A percentile compares a stretch with the other conserved stretches of the same genome.
Evolutionary conservation across 1,284 basidiomycete genomes (phyloP).

Genomic region (Microbotryum silenes-acaulis): DNA sequence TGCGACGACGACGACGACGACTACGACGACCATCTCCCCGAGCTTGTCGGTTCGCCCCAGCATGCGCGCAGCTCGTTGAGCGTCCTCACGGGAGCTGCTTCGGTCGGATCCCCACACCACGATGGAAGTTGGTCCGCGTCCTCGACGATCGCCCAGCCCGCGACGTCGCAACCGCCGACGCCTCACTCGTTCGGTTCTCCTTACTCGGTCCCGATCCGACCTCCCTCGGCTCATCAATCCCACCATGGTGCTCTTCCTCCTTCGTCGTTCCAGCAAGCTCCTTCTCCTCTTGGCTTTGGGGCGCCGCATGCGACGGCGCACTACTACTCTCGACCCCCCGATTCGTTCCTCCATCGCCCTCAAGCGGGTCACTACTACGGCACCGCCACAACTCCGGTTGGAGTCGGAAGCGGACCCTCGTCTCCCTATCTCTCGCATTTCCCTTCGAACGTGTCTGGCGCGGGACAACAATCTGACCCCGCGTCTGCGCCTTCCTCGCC

Average conservation of each 20-base stretch:
- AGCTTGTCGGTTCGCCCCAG: constrained; percentile 6
- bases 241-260: constrained; percentile 6
- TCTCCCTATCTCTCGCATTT: neutral
- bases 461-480: neutral
- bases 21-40: constrained; percentile 14
- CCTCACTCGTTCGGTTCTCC: neutral
- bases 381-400: neutral
- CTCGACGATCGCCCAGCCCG: neutral
- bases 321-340: constrained; percentile 5
- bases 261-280: constrained; percentile 9
- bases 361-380: neutral
- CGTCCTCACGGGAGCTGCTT: neutral
- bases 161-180: neutral
- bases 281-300: neutral
- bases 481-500: neutral
- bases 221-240: neutral
- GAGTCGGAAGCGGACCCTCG: neutral
- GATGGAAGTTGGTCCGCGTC: no score
- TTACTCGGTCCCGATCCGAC: constrained; percentile 5
- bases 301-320: neutral
- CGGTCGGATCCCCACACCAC: neutral
- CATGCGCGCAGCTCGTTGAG: neutral
- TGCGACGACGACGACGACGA: constrained; percentile 7
- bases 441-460: neutral
- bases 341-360: neutral